Base-by-base conservation (phyloP, 2,329 filamentous ascomycete species). In the Alternaria sp. region DNA sequence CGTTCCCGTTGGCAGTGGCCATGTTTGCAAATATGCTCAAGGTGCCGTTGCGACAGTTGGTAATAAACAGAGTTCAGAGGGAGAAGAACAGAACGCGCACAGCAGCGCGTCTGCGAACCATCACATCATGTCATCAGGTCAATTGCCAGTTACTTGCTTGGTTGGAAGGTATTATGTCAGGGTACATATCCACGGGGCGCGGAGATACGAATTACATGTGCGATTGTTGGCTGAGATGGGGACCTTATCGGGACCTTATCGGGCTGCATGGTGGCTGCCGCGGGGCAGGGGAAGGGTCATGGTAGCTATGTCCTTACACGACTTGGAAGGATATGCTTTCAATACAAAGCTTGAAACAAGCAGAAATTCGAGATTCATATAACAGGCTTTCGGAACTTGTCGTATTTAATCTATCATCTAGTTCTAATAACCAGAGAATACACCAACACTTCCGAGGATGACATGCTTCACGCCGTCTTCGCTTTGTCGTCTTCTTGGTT, bases 51-150 rank as follows among this genome's bases (percentile, higher is more conserved):
- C 11, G 28, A 18, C 26, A 32, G 4, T 14, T 34, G 7, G 12
- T 32, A 22, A 48, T 7, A 24, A 18, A 22, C 3, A 1, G 12
- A n/a, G 18, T 5, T 22, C 11, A 34, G 28, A 26, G n/a, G 8
- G 41, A 4, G 20, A 28, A 47, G 11, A n/a, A 39, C 2, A 46
- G 8, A 32, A 20, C 9, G 22, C 56, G 63, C 59, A 18, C n/a
- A 81, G 36, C 18, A 22, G 51, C 52, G 41, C 47, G 32, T 22
- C 18, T 24, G 32, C 14, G 7, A n/a, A 34, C 11, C 7, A 24
- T 28, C 11, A 12, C 5, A 52, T 28, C 82, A 84, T 47, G 86
- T 84, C 28, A 84, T 58, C 60, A 57, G 60, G 36, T 57, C 63
- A 65, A 62, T 57, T 66, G 24, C 42, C 22, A 24, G 42, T 24